Evolutionary conservation across 2,329 filamentous ascomycete genomes (phyloP).

Genomic region (Byssochlamys sp.): DNA sequence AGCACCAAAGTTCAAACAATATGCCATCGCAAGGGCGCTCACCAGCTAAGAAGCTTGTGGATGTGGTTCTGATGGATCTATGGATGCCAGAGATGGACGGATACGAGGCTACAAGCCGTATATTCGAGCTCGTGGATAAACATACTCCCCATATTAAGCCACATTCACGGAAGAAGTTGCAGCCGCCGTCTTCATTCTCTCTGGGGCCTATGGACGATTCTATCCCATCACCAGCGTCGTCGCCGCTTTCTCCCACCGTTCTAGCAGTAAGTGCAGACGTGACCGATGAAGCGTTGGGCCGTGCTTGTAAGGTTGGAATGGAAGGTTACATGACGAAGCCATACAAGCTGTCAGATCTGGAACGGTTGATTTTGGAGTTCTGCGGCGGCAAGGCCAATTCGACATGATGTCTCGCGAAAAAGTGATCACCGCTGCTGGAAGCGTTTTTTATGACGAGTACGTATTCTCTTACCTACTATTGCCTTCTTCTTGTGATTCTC

Average conservation of each 20-base stretch:
- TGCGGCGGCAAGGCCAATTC: slow-evolving; percentile 18
- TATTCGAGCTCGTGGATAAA: slow-evolving; percentile 45
- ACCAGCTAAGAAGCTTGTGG: slow-evolving; percentile 36
- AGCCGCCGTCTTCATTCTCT: not conserved
- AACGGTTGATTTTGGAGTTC: slow-evolving; percentile 48
- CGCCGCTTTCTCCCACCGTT: slow-evolving; percentile 38
- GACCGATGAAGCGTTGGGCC: slow-evolving; percentile 52
- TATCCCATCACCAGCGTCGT: slow-evolving; percentile 14
- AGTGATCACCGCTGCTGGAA: not conserved
- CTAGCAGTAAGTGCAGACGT: slow-evolving; percentile 60
- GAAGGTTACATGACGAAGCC: slow-evolving; percentile 61
- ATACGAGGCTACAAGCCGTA: slow-evolving; percentile 57
- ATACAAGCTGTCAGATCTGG: slow-evolving; percentile 54
- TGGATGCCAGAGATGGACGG: slow-evolving; percentile 70
- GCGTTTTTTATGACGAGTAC: not conserved
- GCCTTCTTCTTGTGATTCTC: not conserved
- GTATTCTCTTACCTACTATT: not conserved
- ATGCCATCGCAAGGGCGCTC: slow-evolving; percentile 9
- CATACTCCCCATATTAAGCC: slow-evolving; percentile 17
- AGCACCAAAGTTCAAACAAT: slow-evolving; percentile 13
- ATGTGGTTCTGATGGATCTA: slow-evolving; percentile 63
- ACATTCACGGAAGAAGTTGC: slow-evolving; percentile 6
- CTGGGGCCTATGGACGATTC: slow-evolving; percentile 7
- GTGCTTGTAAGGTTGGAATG: slow-evolving; percentile 54
- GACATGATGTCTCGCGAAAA: not conserved